Conservation (phyloP, 75 land plant genomes). For the Cryptomeria japonica region DNA sequence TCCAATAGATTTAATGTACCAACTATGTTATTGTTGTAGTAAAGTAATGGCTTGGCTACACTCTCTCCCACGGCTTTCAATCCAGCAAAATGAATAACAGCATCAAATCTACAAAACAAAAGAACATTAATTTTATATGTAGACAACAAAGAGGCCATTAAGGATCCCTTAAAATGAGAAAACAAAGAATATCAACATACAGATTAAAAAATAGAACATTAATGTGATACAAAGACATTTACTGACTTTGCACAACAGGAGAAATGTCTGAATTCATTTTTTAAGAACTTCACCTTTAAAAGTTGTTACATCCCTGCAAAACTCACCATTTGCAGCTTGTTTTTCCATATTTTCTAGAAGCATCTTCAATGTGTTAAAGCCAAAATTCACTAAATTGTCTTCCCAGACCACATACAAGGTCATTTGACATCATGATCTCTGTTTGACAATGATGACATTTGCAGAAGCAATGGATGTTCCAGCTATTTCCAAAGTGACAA, state of each 20-base stretch:
- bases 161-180: neutral
- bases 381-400: too few relatives aligned
- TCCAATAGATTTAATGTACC: slow-evolving; percentile 75
- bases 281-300: too few relatives aligned
- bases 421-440: too few relatives aligned
- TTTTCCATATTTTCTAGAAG: too few relatives aligned
- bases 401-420: too few relatives aligned
- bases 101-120: slow-evolving; percentile 71
- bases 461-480: too few relatives aligned
- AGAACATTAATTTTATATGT: neutral
- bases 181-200: neutral
- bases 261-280: too few relatives aligned
- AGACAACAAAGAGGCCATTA: neutral
- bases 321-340: too few relatives aligned
- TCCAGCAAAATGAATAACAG: slow-evolving; percentile 96
- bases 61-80: slow-evolving; percentile 96
- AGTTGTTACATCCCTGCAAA: too few relatives aligned
- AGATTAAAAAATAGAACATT: neutral
- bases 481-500: too few relatives aligned
- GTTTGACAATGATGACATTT: too few relatives aligned
- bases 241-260: neutral
- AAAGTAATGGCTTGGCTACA: slow-evolving; percentile 78
- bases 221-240: neutral
- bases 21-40: slow-evolving; percentile 74
- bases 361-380: too few relatives aligned